Evolutionary conservation across 495 filamentous ascomycete genomes (phyloP).

Genomic region (Aspergillus nidulans): DNA sequence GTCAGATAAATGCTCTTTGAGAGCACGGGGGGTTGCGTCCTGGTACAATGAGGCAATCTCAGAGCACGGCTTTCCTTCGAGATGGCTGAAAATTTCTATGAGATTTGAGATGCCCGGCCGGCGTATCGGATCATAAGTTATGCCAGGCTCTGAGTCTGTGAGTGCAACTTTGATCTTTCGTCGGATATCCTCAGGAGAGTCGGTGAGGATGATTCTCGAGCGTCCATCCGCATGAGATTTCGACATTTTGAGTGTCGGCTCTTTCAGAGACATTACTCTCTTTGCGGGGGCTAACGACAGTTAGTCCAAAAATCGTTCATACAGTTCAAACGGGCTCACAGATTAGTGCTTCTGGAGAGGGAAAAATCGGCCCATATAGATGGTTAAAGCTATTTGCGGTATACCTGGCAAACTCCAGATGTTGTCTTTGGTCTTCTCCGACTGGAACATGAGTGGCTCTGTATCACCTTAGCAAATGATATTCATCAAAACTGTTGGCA

Average conservation of each 20-base stretch:
- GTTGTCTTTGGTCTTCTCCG: constrained; percentile 87
- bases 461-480: constrained; percentile 16
- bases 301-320: background rate
- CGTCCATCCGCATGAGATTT: constrained; percentile 70
- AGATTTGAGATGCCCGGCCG: constrained; percentile 88
- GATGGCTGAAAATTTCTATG: constrained; percentile 66
- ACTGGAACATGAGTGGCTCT: constrained; percentile 93
- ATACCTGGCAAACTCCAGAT: constrained; percentile 86
- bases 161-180: constrained; percentile 66
- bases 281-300: constrained; percentile 59
- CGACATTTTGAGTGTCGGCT: constrained; percentile 82
- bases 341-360: constrained; percentile 67
- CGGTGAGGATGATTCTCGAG: constrained; percentile 80
- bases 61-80: constrained; percentile 48
- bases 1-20: constrained; percentile 62
- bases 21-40: constrained; percentile 47
- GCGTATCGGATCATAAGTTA: constrained; percentile 64
- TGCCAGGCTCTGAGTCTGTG: constrained; percentile 63
- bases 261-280: constrained; percentile 81
- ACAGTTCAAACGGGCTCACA: constrained; percentile 47
- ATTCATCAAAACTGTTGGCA: constrained; percentile 4
- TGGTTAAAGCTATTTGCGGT: constrained; percentile 82
- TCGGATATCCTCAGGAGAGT: constrained; percentile 53
- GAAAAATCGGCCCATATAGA: constrained; percentile 58
- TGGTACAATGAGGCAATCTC: constrained; percentile 53